These are phyloP conservation scores for Pseudogymnoascus sp. DNA, from an alignment of 2,329 filamentous ascomycete genomes.

Conservation along the genomic window DNA sequence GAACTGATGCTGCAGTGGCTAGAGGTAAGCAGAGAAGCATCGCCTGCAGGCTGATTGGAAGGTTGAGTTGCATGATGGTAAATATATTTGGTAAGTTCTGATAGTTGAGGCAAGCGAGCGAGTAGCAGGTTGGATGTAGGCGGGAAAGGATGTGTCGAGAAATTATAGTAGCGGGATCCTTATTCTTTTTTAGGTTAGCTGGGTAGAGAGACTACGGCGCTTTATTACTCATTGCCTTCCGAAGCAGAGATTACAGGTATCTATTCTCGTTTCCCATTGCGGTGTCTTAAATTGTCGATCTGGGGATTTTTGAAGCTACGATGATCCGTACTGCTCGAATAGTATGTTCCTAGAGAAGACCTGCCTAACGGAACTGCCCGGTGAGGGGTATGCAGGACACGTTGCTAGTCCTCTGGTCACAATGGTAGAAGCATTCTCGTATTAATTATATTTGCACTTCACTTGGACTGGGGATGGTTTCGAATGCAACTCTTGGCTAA, in stretches of 20 bases:
- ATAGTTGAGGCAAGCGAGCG: not conserved
- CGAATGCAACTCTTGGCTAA: not conserved
- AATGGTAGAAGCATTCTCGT: not conserved
- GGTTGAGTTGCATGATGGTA: not conserved
- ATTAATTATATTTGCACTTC: not conserved
- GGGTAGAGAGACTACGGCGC: not conserved
- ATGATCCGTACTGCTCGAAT: not conserved
- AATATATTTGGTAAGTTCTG: not conserved
- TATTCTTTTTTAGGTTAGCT: not conserved
- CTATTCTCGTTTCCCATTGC: not conserved
- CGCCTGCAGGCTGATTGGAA: not conserved
- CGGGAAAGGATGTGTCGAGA: not conserved
- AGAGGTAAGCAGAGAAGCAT: not conserved
- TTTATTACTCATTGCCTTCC: not conserved
- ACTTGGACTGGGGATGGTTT: not conserved
- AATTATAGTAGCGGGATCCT: not conserved
- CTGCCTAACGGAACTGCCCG: not conserved
- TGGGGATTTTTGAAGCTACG: not conserved
- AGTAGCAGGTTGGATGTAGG: not conserved
- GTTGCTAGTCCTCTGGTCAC: no score
- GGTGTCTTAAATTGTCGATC: not conserved
- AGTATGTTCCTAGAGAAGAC: not conserved
- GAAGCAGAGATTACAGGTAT: not conserved
- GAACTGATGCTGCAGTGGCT: not conserved
- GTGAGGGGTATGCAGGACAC: not conserved